Evolutionary conservation across 2,329 filamentous ascomycete species (phyloP).

Genomic region (Dactylellina parvicollis): DNA sequence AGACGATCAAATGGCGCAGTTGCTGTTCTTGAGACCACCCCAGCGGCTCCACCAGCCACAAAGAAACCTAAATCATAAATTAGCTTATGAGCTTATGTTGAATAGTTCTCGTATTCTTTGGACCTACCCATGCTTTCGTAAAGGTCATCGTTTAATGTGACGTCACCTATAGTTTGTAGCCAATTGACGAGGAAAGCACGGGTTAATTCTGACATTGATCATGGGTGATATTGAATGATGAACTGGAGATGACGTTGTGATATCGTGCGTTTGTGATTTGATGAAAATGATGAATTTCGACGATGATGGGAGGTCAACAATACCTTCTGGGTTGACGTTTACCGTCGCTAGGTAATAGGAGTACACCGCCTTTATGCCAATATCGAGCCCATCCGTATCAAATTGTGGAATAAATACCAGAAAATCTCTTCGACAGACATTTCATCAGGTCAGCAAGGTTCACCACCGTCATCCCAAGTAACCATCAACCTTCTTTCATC

Average conservation of each 20-base stretch:
- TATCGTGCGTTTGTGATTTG: slow-evolving; percentile 54
- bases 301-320: slow-evolving; percentile 81
- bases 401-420: slow-evolving; percentile 83
- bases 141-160: slow-evolving; percentile 47
- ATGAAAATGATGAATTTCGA: slow-evolving; percentile 16
- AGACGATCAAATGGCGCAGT: slow-evolving; percentile 96
- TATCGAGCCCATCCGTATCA: slow-evolving; percentile 61
- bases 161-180: slow-evolving; percentile 34
- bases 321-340: slow-evolving; percentile 90
- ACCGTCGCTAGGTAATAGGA: slow-evolving; percentile 92
- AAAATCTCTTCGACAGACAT: slow-evolving; percentile 78
- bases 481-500: neutral
- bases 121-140: slow-evolving; percentile 46
- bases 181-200: slow-evolving; percentile 21
- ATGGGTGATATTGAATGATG: neutral
- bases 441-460: slow-evolving; percentile 68
- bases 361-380: slow-evolving; percentile 81
- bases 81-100: slow-evolving; percentile 78
- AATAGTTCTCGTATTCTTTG: slow-evolving; percentile 65
- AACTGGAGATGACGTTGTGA: slow-evolving; percentile 33
- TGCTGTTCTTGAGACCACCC: slow-evolving; percentile 91
- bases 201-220: slow-evolving; percentile 13
- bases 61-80: slow-evolving; percentile 80
- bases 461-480: neutral
- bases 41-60: slow-evolving; percentile 90